A percentile compares a stretch with the other conserved stretches of the same genome.
Evolutionary conservation across 73 alveolate genomes (phyloP).

Genomic region (Loxodes magnus): DNA sequence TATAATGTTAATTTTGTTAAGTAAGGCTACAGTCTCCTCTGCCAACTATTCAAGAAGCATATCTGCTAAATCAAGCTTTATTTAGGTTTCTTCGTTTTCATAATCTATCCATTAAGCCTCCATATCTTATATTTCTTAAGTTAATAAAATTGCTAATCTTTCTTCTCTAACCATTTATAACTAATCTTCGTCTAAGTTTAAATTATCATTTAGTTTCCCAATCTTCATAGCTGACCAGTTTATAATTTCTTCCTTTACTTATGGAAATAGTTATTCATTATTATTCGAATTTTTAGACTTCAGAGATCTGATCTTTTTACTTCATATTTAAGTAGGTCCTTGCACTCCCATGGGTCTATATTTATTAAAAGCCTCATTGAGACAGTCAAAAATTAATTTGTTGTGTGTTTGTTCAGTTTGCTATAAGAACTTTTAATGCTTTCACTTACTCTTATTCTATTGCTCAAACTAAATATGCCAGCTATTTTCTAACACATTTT

Average conservation of each 20-base stretch:
- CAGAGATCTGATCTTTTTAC: conserved; percentile 11
- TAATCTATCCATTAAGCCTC: conserved; percentile 40
- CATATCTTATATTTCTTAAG: conserved; percentile 28
- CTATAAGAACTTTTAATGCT: conserved; percentile 3
- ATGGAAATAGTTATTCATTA: neutral
- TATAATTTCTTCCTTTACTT: conserved; percentile 17
- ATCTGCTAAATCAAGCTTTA: conserved; percentile 34
- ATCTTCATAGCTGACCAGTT: conserved; percentile 25
- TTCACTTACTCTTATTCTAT: neutral
- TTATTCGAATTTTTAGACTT: neutral
- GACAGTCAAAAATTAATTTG: conserved; percentile 66
- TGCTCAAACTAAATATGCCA: neutral
- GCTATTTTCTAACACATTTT: neutral
- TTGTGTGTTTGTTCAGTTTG: conserved; percentile 79
- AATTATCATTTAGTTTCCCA: conserved; percentile 25
- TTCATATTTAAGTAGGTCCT: conserved; percentile 80
- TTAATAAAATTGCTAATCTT: conserved; percentile 31
- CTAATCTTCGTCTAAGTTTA: conserved; percentile 28
- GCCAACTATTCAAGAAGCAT: conserved; percentile 34
- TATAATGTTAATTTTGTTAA: too few species aligned
- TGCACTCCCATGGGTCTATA: conserved; percentile 66
- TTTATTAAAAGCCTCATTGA: conserved; percentile 72
- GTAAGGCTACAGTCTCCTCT: conserved; percentile 26
- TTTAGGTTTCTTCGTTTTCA: conserved; percentile 42
- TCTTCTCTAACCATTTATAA: conserved; percentile 35